Percentiles rank a stretch among this genome's conserved stretches.
phyloP scores from a whole-genome alignment of 2,329 filamentous ascomycete species.

The Alternaria consortialis region DNA sequence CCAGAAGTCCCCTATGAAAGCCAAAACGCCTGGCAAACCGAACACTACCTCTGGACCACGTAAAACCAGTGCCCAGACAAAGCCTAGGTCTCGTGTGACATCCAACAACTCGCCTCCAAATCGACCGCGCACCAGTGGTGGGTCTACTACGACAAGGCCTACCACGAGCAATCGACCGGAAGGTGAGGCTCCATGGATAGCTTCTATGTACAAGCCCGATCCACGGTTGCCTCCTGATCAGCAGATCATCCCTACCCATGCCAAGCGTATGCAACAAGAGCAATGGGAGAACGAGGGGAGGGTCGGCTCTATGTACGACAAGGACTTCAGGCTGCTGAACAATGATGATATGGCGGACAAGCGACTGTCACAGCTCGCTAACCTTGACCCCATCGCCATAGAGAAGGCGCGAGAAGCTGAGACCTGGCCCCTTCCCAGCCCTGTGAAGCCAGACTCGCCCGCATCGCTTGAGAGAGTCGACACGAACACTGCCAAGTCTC shows the following conservation, averaged over 20 bases:
- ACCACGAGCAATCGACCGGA: constrained; percentile 80
- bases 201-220: constrained; percentile 94
- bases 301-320: constrained; percentile 85
- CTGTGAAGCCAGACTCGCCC: constrained; percentile 34
- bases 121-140: constrained; percentile 70
- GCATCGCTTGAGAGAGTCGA: constrained; percentile 34
- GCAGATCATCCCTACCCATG: constrained; percentile 93
- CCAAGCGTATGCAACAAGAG: constrained; percentile 88
- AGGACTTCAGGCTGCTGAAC: constrained; percentile 84
- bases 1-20: constrained; percentile 49
- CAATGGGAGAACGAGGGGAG: constrained; percentile 94
- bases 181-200: constrained; percentile 94
- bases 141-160: constrained; percentile 56
- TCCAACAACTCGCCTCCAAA: constrained; percentile 55
- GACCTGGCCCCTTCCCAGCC: constrained; percentile 49
- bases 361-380: constrained; percentile 40
- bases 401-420: constrained; percentile 40
- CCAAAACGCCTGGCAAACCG: constrained; percentile 51
- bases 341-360: constrained; percentile 60
- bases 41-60: constrained; percentile 46
- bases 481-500: constrained; percentile 36
- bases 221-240: constrained; percentile 93
- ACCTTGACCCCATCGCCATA: constrained; percentile 37
- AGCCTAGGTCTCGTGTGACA: constrained; percentile 48
- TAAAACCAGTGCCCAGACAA: constrained; percentile 40